Conservation (phyloP, 345 rosid species). For the Nasturtium officinale region DNA sequence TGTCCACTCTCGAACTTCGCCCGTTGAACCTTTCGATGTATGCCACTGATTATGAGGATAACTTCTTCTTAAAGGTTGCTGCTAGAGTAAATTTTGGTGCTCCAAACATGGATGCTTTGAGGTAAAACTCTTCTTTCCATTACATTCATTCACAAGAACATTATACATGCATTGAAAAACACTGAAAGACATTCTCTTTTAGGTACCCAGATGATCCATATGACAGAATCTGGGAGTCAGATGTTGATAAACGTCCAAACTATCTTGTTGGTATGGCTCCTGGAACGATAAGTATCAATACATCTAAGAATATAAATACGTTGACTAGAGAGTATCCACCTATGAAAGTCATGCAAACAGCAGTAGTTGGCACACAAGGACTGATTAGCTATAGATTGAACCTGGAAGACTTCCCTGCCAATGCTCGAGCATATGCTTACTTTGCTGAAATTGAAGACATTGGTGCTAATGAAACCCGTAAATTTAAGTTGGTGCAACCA, state of each 20-base stretch:
- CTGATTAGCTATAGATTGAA: slow-evolving; percentile 74
- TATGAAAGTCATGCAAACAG: slow-evolving; percentile 93
- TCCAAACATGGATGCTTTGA: slow-evolving; percentile 56
- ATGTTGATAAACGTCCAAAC: slow-evolving; percentile 76
- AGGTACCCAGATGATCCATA: slow-evolving; percentile 99
- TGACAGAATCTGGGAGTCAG: slow-evolving; percentile 98
- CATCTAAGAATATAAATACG: slow-evolving; percentile 57
- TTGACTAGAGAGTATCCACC: slow-evolving; percentile 96
- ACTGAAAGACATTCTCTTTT: slow-evolving; percentile 36
- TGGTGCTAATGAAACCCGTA: slow-evolving; percentile 68
- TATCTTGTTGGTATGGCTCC: slow-evolving; percentile 83
- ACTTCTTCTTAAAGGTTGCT: slow-evolving; percentile 80
- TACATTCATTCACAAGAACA: slow-evolving; percentile 6
- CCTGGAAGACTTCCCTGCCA: slow-evolving; percentile 94
- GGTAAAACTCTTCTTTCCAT: slow-evolving; percentile 51
- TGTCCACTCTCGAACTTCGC: slow-evolving; percentile 87
- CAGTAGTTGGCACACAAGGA: slow-evolving; percentile 86
- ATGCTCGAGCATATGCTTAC: slow-evolving; percentile 90
- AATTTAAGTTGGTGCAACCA: slow-evolving; percentile 72
- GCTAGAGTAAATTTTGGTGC: slow-evolving; percentile 98
- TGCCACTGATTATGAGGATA: slow-evolving; percentile 83
- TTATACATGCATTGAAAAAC: neutral
- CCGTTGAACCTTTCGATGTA: slow-evolving; percentile 89
- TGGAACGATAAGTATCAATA: slow-evolving; percentile 76
- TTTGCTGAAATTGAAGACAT: slow-evolving; percentile 92